Percentiles rank a stretch among this genome's conserved stretches.
Conservation (phyloP, 768 basidiomycete species). For the Termitomyces bulborhizus region DNA sequence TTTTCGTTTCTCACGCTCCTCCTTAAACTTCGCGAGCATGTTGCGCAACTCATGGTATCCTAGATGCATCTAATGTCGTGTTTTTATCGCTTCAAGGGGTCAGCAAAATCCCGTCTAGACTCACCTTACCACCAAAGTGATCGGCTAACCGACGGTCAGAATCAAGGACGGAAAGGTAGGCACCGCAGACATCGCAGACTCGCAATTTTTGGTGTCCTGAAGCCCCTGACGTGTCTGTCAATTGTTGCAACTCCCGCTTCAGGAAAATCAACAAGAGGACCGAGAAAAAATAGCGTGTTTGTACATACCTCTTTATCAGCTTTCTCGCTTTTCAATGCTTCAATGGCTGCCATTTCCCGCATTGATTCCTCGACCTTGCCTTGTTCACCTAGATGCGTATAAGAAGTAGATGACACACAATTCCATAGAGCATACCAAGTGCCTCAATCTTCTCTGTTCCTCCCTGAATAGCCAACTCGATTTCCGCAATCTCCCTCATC, state of each 20-base stretch:
- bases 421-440: constrained; percentile 44
- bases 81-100: constrained; percentile 17
- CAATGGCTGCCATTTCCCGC: constrained; percentile 95
- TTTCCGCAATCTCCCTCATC: constrained; percentile 99
- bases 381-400: constrained; percentile 67
- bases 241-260: constrained; percentile 88
- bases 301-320: constrained; percentile 81
- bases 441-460: constrained; percentile 98
- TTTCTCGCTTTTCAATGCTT: constrained; percentile 95
- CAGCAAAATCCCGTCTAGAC: constrained; percentile 21
- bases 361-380: constrained; percentile 99
- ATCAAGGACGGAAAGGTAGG: constrained; percentile 97
- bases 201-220: constrained; percentile 99
- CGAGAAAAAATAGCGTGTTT: neutral
- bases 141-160: constrained; percentile 98
- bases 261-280: constrained; percentile 10
- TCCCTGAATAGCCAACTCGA: constrained; percentile 97
- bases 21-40: constrained; percentile 86
- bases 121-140: constrained; percentile 98
- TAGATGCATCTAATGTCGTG: constrained; percentile 80
- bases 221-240: constrained; percentile 97
- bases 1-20: constrained; percentile 82
- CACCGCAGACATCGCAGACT: constrained; percentile 99
- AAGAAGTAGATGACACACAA: constrained; percentile 19
- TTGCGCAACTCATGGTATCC: constrained; percentile 98